phyloP scores from a whole-genome alignment of 768 basidiomycete species.

The Kondoa subrosea region DNA sequence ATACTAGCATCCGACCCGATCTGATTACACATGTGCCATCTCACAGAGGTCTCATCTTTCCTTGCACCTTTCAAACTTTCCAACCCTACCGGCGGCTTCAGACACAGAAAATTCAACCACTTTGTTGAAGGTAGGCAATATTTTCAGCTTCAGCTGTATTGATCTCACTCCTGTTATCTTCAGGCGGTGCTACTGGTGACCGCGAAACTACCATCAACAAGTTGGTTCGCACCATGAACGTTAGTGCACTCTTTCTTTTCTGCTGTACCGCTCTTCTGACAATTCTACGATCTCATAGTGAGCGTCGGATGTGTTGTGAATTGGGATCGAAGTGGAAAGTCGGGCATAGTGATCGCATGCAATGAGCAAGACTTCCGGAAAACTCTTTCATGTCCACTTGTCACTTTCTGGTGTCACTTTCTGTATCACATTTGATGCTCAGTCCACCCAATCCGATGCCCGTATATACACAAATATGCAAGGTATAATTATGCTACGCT shows the following conservation, averaged over 20 bases:
- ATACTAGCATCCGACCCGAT: neutral
- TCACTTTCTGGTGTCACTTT: too few relatives aligned
- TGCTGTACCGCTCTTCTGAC: neutral
- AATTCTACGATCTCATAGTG: neutral
- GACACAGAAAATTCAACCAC: constrained; percentile 81
- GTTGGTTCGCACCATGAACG: constrained; percentile 43
- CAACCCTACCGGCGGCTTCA: constrained; percentile 97
- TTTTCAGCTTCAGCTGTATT: neutral
- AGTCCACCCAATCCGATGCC: too few relatives aligned
- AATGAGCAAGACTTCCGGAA: too few relatives aligned
- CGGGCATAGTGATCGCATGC: too few relatives aligned
- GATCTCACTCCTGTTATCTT: constrained; percentile 42
- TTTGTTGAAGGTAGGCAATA: constrained; percentile 23
- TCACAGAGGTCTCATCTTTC: constrained; percentile 44
- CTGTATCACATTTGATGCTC: too few relatives aligned
- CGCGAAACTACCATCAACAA: constrained; percentile 94
- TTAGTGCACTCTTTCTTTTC: neutral
- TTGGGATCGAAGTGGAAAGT: too few relatives aligned
- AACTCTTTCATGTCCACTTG: too few relatives aligned
- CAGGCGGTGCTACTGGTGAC: constrained; percentile 96
- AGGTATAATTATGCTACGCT: too few relatives aligned
- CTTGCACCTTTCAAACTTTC: constrained; percentile 99
- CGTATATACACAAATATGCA: too few relatives aligned
- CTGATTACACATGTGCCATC: neutral
- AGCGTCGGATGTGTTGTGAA: neutral